Conservation (phyloP, 1,284 basidiomycete genomes). For the Calocybe gambosa region DNA sequence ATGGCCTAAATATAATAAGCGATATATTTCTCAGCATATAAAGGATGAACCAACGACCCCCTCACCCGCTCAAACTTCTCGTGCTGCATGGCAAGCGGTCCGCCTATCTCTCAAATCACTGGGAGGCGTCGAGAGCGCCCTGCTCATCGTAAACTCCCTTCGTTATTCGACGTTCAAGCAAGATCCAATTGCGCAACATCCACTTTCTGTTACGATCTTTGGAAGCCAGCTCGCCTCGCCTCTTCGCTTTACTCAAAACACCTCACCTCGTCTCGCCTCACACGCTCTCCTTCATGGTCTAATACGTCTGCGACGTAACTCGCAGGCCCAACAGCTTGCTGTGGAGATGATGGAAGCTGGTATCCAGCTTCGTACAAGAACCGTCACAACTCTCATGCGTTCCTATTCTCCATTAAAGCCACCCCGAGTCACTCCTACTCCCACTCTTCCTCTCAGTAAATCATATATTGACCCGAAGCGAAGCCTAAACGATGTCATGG, state of each 20-base stretch:
- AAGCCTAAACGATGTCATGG: conserved; percentile 23
- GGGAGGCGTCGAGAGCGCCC: conserved; percentile 43
- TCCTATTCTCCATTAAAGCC: conserved; percentile 21
- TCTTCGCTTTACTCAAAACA: conserved; percentile 35
- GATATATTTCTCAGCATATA: too few relatives aligned
- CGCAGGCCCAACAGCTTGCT: conserved; percentile 45
- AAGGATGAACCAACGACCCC: too few relatives aligned
- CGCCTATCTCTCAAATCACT: conserved; percentile 35
- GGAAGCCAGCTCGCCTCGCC: conserved; percentile 6
- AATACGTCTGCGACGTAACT: conserved; percentile 41
- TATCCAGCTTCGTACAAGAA: conserved; percentile 38
- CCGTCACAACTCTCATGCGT: conserved; percentile 41
- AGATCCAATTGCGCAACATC: conserved; percentile 13
- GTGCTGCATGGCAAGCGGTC: conserved; percentile 48
- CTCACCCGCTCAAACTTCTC: conserved; percentile 39
- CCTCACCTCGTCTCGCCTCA: conserved; percentile 52
- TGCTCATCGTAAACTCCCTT: conserved; percentile 53
- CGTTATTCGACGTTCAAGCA: conserved; percentile 32
- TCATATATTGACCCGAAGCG: conserved; percentile 7
- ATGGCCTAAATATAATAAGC: too few relatives aligned
- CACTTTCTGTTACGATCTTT: background rate
- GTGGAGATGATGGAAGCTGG: conserved; percentile 47
- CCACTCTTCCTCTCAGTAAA: conserved; percentile 19
- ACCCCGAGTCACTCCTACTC: conserved; percentile 3
- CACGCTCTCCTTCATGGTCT: conserved; percentile 62